A percentile compares a stretch with the other conserved stretches of the same genome.
Evolutionary conservation across 2,329 filamentous ascomycete genomes (phyloP).

Genomic region (Myriangium duriaei): DNA sequence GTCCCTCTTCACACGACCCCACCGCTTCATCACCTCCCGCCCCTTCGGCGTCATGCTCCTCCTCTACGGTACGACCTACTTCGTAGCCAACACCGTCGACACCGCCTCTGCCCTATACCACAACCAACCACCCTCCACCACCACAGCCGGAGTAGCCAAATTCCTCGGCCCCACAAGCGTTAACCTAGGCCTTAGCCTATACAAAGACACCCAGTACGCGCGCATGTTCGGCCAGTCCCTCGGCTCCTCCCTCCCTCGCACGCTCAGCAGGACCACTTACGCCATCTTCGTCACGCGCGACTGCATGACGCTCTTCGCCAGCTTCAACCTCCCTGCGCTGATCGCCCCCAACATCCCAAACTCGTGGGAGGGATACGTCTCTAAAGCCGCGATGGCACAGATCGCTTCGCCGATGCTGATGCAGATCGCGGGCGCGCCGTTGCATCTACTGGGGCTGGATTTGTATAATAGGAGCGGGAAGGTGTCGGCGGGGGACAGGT

Average conservation of each 20-base stretch:
- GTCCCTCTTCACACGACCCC: slow-evolving; percentile 10
- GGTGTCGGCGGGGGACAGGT: slow-evolving; percentile 8
- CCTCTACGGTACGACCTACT: slow-evolving; percentile 15
- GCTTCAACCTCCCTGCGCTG: slow-evolving; percentile 14
- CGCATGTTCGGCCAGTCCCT: slow-evolving; percentile 13
- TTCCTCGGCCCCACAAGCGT: slow-evolving; percentile 13
- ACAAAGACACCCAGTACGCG: slow-evolving; percentile 16
- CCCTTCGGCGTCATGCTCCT: slow-evolving; percentile 15
- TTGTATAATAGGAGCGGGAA: slow-evolving; percentile 13
- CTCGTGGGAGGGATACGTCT: slow-evolving; percentile 11
- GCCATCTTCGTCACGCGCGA: slow-evolving; percentile 15
- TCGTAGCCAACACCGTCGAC: slow-evolving; percentile 15
- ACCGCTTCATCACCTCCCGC: slow-evolving; percentile 12
- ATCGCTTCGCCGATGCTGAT: slow-evolving; percentile 13
- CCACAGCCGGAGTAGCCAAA: slow-evolving; percentile 12
- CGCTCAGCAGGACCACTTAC: slow-evolving; percentile 13
- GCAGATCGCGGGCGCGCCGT: slow-evolving; percentile 14
- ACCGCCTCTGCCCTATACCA: slow-evolving; percentile 10
- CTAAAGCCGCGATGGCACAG: slow-evolving; percentile 13
- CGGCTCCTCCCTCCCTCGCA: slow-evolving; percentile 12
- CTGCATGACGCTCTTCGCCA: slow-evolving; percentile 15
- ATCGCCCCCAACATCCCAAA: slow-evolving; percentile 13
- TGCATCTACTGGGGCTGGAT: slow-evolving; percentile 16
- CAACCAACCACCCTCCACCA: slow-evolving; percentile 10
- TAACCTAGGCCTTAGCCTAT: slow-evolving; percentile 14